A percentile compares a stretch with the other conserved stretches of the same genome.
These are phyloP conservation scores for Rhodotorula sp. DNA, from an alignment of 1,284 basidiomycete species.

Conservation along the genomic window DNA sequence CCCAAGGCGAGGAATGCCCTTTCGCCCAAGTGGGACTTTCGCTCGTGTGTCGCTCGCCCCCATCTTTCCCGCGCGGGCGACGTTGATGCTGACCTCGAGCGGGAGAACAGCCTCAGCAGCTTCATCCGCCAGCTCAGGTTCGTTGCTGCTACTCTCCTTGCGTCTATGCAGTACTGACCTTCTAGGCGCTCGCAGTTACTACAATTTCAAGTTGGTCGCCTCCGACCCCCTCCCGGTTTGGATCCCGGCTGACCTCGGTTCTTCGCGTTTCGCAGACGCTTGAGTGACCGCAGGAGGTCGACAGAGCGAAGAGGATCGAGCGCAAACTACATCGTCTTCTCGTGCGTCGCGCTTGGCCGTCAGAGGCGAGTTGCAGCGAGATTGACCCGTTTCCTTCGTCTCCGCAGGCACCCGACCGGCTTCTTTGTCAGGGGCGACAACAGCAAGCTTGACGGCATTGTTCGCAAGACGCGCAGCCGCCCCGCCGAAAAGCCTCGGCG, in stretches of 20 bases:
- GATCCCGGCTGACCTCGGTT: neutral
- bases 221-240: too few relatives aligned
- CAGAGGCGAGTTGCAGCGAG: too few relatives aligned
- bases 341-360: neutral
- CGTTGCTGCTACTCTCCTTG: neutral
- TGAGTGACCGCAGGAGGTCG: conserved; percentile 29
- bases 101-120: conserved; percentile 18
- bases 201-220: conserved; percentile 31
- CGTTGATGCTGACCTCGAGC: neutral
- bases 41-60: conserved; percentile 10
- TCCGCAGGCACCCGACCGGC: conserved; percentile 25
- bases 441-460: conserved; percentile 22
- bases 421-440: conserved; percentile 27
- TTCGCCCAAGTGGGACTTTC: conserved; percentile 25
- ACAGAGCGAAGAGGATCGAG: conserved; percentile 12
- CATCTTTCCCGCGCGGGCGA: neutral
- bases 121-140: conserved; percentile 34
- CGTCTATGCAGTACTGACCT: neutral
- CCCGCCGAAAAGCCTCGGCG: conserved; percentile 1
- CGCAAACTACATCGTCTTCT: conserved; percentile 16
- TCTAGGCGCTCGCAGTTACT: neutral
- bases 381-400: neutral
- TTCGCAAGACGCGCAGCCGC: conserved; percentile 24
- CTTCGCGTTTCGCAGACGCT: conserved; percentile 6
- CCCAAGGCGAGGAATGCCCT: conserved; percentile 12